Percentiles rank a stretch among this genome's conserved stretches.
These are phyloP conservation scores for Penicillium flavigenum DNA, from an alignment of 495 filamentous ascomycete genomes.

Conservation along the genomic window DNA sequence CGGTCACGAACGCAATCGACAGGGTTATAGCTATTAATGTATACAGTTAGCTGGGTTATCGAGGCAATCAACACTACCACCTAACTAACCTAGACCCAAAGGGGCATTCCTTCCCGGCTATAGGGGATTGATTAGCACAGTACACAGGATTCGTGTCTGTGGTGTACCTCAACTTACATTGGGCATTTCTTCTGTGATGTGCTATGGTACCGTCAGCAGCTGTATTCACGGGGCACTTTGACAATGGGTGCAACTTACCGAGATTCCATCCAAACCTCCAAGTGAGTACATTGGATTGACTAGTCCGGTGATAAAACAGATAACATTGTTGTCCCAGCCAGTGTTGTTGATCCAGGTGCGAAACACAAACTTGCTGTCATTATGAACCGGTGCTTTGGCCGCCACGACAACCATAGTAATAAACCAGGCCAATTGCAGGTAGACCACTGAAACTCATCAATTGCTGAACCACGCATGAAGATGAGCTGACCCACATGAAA, in stretches of 20 bases:
- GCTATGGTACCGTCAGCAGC: slow-evolving; percentile 36
- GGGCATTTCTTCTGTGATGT: slow-evolving; percentile 77
- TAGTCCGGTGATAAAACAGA: slow-evolving; percentile 74
- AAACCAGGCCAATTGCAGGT: slow-evolving; percentile 63
- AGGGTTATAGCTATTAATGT: slow-evolving; percentile 33
- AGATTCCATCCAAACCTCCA: slow-evolving; percentile 62
- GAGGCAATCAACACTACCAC: background rate
- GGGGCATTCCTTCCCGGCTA: slow-evolving; percentile 36
- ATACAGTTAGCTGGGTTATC: background rate
- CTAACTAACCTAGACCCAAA: slow-evolving; percentile 29
- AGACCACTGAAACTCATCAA: slow-evolving; percentile 41
- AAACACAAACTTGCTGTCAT: slow-evolving; percentile 62
- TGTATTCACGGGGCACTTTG: background rate
- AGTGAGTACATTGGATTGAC: slow-evolving; percentile 78
- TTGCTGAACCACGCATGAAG: background rate
- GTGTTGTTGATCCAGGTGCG: slow-evolving; percentile 63
- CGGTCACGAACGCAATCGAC: slow-evolving; percentile 47
- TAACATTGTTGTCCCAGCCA: slow-evolving; percentile 63
- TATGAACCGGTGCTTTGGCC: slow-evolving; percentile 51
- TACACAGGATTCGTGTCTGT: background rate
- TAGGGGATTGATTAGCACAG: slow-evolving; percentile 1
- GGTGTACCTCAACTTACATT: slow-evolving; percentile 41
- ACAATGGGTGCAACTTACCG: slow-evolving; percentile 27
- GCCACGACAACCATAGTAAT: slow-evolving; percentile 70
- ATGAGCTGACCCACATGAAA: slow-evolving; percentile 27